A percentile compares a stretch with the other conserved stretches of the same genome.
These are phyloP conservation scores for Lepidium aucheri DNA, from an alignment of 345 rosid species.

Conservation along the genomic window DNA sequence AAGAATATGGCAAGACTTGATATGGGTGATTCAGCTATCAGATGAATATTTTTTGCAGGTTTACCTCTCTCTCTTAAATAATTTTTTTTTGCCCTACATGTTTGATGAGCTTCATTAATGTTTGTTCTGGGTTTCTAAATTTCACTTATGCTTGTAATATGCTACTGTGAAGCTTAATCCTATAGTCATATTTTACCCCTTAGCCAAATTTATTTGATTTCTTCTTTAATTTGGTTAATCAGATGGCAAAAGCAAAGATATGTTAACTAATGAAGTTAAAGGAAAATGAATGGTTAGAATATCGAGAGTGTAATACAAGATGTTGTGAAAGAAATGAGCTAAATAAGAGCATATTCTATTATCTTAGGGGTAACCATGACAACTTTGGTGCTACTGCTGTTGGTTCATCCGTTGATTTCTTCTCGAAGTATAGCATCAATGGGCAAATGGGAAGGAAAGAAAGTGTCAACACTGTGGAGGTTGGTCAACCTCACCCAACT, in stretches of 20 bases:
- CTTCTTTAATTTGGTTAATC: slow-evolving; percentile 11
- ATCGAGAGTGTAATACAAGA: slow-evolving; percentile 63
- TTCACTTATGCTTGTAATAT: not conserved
- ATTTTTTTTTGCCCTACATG: not conserved
- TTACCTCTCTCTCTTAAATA: not conserved
- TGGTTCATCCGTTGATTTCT: slow-evolving; percentile 69
- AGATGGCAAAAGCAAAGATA: no score
- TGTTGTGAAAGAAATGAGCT: slow-evolving; percentile 59
- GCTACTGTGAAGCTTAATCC: no score
- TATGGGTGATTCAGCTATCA: slow-evolving; percentile 91
- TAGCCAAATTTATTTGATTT: not conserved
- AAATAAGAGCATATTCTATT: slow-evolving; percentile 64
- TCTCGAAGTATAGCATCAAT: slow-evolving; percentile 73
- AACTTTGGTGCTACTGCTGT: slow-evolving; percentile 69
- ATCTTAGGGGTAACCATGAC: slow-evolving; percentile 93
- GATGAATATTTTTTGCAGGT: slow-evolving; percentile 99
- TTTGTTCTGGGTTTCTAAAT: not conserved
- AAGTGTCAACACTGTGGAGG: slow-evolving; percentile 65
- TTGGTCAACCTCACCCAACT: slow-evolving; percentile 22
- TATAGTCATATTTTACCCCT: no score
- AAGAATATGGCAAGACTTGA: slow-evolving; percentile 53
- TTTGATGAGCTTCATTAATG: not conserved
- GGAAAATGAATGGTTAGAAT: slow-evolving; percentile 80
- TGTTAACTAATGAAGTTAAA: slow-evolving; percentile 76
- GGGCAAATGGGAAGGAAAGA: slow-evolving; percentile 53